Evolutionary conservation across 768 basidiomycete species (phyloP).

Genomic region (Boletus barrowsii): DNA sequence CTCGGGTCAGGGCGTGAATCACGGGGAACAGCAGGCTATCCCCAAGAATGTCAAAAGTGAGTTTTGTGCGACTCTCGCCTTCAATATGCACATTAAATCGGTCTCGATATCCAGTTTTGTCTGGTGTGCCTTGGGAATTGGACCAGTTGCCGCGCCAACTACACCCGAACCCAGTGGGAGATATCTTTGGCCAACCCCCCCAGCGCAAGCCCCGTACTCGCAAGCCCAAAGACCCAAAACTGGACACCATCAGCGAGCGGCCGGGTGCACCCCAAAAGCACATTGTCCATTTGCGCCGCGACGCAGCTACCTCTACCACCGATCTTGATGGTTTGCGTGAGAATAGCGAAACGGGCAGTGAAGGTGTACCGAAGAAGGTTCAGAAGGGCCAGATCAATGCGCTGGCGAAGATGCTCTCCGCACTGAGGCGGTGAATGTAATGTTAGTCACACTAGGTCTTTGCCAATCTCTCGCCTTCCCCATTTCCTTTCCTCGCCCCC

Average conservation of each 20-base stretch:
- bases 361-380: conserved; percentile 66
- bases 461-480: neutral
- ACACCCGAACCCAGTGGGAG: conserved; percentile 57
- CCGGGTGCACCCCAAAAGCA: conserved; percentile 44
- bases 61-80: conserved; percentile 27
- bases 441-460: conserved; percentile 24
- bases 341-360: conserved; percentile 21
- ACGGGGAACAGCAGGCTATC: conserved; percentile 29
- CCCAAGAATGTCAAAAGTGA: conserved; percentile 82
- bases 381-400: conserved; percentile 89
- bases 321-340: conserved; percentile 49
- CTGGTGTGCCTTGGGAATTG: conserved; percentile 75
- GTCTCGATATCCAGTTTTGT: conserved; percentile 51
- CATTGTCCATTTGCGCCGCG: conserved; percentile 47
- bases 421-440: conserved; percentile 57
- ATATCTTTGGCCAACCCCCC: conserved; percentile 55
- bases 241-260: conserved; percentile 77
- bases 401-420: conserved; percentile 89
- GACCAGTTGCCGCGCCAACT: conserved; percentile 65
- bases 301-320: conserved; percentile 74
- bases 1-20: conserved; percentile 13
- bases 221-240: conserved; percentile 61
- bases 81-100: neutral
- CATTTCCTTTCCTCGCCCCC: neutral
- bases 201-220: conserved; percentile 64